Base-by-base conservation (phyloP, 768 basidiomycete species). In the Mycena belliarum region DNA sequence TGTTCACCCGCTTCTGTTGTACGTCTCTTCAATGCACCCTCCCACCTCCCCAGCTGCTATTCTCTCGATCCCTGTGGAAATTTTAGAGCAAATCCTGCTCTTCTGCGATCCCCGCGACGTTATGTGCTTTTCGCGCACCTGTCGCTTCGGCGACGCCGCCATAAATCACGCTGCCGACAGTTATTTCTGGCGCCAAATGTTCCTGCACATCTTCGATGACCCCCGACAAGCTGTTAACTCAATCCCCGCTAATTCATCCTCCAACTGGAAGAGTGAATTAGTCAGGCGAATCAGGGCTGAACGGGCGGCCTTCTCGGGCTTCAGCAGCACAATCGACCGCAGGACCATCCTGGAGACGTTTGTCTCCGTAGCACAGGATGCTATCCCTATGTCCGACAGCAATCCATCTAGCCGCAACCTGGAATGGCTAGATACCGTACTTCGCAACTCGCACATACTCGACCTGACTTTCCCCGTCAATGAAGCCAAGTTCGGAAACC, bases 151-250 rank as follows among this genome's bases (percentile, higher is more conserved):
- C 16, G 73, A 73, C 62, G 64, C 66, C 38, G 70, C 88, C 44
- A 77, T 88, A 42, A 82, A 84, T 65, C 67, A 73, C 21, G 58
- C 75, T 28, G 57, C 72, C 26, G 84, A 87, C 70, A 79, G 81
- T 45, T 82, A 83, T 66, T 77, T 92, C 38, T 92, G 88, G 88
- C 83, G 85, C 51, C 74, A 81, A 50, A 74, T 90, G 49, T 89
- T 86, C 70, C 79, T 87, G 37, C 54, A 71, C 45, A 77, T 80
- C 7, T 90, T 89, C 68, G 90, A 91, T 66, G 82, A 87, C 64
- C 86, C 87, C n/a, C 75, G 82, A 16, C 55, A 67, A 40, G 66
- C 72, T n/a, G 32, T 56, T 48, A 58, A 61, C 21, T 47, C 58
- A 40, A 49, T 62, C 42, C 6, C 38, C 52, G 9, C 38, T 47